A percentile compares a stretch with the other conserved stretches of the same genome.
Evolutionary conservation across 2,329 filamentous ascomycete species (phyloP).

Genomic region (Penicillium sp.): DNA sequence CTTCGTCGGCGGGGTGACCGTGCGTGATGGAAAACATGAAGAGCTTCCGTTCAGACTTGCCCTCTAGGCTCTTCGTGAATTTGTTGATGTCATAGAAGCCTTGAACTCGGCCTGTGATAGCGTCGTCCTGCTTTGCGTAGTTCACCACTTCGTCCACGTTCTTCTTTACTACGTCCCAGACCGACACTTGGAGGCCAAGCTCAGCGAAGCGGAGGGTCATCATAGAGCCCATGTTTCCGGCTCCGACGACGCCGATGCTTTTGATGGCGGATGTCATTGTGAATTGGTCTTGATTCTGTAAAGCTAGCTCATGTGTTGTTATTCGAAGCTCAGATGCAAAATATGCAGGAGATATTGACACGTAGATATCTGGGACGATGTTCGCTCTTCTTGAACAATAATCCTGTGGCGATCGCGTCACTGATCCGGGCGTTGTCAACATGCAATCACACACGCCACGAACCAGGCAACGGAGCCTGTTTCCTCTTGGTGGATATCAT

Average conservation of each 20-base stretch:
- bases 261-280: conserved; percentile 31
- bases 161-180: conserved; percentile 36
- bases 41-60: conserved; percentile 30
- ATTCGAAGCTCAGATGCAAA: background rate
- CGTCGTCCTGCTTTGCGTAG: conserved; percentile 22
- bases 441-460: conserved; percentile 14
- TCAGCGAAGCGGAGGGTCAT: conserved; percentile 44
- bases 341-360: background rate
- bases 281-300: background rate
- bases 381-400: conserved; percentile 16
- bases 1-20: conserved; percentile 37
- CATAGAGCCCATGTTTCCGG: conserved; percentile 44
- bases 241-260: conserved; percentile 40
- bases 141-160: conserved; percentile 36
- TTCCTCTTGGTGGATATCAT: background rate
- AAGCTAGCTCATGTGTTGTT: background rate
- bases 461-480: background rate
- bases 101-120: conserved; percentile 31
- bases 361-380: background rate
- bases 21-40: conserved; percentile 45
- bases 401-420: conserved; percentile 17
- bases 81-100: conserved; percentile 37
- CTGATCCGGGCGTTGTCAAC: conserved; percentile 11
- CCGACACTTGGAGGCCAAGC: conserved; percentile 38
- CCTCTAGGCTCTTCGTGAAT: conserved; percentile 36